Conservation (phyloP, 768 basidiomycete species). For the Mycena capillaripes region DNA sequence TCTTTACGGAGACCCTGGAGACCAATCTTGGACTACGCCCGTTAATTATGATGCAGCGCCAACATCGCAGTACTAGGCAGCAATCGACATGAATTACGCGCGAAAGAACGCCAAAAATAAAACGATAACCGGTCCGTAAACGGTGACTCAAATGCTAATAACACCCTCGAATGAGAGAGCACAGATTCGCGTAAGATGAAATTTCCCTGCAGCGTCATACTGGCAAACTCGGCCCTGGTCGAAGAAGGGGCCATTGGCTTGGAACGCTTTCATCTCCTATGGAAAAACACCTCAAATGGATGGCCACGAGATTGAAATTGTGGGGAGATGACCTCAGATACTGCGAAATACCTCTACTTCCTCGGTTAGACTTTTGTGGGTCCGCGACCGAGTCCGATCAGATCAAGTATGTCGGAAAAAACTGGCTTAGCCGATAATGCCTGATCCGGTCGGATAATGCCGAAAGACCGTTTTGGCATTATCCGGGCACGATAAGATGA, state of each 20-base stretch:
- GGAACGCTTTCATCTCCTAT: background rate
- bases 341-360: background rate
- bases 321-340: background rate
- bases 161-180: background rate
- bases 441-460: too few relatives aligned
- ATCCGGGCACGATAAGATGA: too few relatives aligned
- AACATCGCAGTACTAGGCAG: background rate
- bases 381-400: background rate
- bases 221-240: too few relatives aligned
- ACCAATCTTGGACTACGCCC: background rate
- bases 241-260: too few relatives aligned
- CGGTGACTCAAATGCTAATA: background rate
- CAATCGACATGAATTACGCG: too few relatives aligned
- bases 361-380: constrained; percentile 6
- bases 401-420: too few relatives aligned
- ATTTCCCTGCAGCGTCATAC: background rate
- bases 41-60: constrained; percentile 1
- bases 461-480: too few relatives aligned
- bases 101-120: background rate
- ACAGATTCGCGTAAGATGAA: background rate
- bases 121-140: background rate
- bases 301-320: background rate
- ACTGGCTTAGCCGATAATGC: too few relatives aligned
- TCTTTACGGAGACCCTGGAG: background rate
- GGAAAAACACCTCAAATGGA: background rate